Evolutionary conservation across 257 asterid genomes (phyloP).

Genomic region (Nyctanthes arbortristis): DNA sequence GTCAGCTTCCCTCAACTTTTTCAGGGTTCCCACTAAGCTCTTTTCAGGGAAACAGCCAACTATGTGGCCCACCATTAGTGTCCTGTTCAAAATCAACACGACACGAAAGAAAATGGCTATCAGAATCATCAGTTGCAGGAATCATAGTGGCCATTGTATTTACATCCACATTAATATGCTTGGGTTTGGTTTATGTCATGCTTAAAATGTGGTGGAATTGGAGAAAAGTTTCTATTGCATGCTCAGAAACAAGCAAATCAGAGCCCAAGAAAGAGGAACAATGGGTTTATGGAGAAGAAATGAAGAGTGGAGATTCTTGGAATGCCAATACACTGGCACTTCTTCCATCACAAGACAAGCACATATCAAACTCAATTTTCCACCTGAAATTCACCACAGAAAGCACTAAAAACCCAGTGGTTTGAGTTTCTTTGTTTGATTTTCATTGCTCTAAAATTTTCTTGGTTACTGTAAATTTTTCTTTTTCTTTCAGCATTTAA

Average conservation of each 20-base stretch:
- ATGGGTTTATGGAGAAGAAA: constrained; percentile 68
- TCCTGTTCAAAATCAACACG: constrained; percentile 42
- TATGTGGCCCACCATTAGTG: constrained; percentile 78
- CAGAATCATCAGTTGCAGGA: constrained; percentile 60
- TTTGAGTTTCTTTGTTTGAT: constrained; percentile 12
- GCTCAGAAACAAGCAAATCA: constrained; percentile 55
- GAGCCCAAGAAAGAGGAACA: constrained; percentile 43
- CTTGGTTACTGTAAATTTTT: not conserved
- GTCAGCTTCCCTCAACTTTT: constrained; percentile 61
- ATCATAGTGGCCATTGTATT: constrained; percentile 82
- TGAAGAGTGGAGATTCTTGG: constrained; percentile 56
- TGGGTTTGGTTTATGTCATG: constrained; percentile 71
- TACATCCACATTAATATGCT: constrained; percentile 72
- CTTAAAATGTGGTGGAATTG: constrained; percentile 83
- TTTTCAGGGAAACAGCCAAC: constrained; percentile 46
- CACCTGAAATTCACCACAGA: constrained; percentile 46
- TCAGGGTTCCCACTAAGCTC: constrained; percentile 60
- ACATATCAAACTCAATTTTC: constrained; percentile 46
- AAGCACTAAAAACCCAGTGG: constrained; percentile 32
- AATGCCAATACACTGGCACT: constrained; percentile 40
- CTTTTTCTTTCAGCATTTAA: not conserved
- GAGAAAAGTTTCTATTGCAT: constrained; percentile 77
- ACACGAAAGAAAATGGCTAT: constrained; percentile 41
- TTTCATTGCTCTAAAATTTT: not conserved
- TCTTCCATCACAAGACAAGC: constrained; percentile 31